Evolutionary conservation across 306 rosid genomes (phyloP), one percentile per base, ranked within the genome.

Genomic region (Coriaria nepalensis): DNA sequence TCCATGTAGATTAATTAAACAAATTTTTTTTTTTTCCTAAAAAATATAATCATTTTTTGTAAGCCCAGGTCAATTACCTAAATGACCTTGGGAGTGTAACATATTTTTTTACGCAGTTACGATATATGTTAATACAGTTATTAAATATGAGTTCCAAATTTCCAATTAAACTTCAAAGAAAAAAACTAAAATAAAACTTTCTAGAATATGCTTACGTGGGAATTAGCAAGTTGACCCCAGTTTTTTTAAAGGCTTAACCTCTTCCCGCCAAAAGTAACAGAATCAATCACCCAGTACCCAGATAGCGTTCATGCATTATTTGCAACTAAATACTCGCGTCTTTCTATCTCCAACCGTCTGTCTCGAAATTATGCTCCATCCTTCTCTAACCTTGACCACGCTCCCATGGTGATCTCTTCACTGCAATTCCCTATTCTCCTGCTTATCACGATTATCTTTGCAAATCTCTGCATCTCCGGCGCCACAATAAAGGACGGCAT

Each of bases 401-500:
- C 20, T 45, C 6, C 49, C 49, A 45, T 45, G 49, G 49, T 29
- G 13, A 45, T 13, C 33, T 45, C 20, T 20, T 20, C 29, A 13
- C 33, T 45, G 20, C 49, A 33, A 68, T 63, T 67, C 59, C 10
- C 68, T 1, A 0, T 68, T 20, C 29, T 20, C 29, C 29, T 20
- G 40, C 33, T 67, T 36, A 39, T 55, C 7, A 36, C 57, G 0
- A 6, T 50, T 33, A 40, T 63, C 59, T 15, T 63, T 11, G 59
- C 69, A 4, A 13, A 60, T 41, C 61, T 70, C 38, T 43, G 57
- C 49, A 51, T 50, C 38, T 2, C 43, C 35, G 20, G 13, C 8
- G 74, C 56, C 10, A 45, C 50, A 13, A 65, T 78, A 40, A 68
- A 59, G 6, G 63, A 70, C 35, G 76, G 47, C 46, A 15, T 57